Evolutionary conservation across 345 rosid genomes (phyloP), one percentile per base, ranked within the genome.

Genomic region (Aegle marmelos): DNA sequence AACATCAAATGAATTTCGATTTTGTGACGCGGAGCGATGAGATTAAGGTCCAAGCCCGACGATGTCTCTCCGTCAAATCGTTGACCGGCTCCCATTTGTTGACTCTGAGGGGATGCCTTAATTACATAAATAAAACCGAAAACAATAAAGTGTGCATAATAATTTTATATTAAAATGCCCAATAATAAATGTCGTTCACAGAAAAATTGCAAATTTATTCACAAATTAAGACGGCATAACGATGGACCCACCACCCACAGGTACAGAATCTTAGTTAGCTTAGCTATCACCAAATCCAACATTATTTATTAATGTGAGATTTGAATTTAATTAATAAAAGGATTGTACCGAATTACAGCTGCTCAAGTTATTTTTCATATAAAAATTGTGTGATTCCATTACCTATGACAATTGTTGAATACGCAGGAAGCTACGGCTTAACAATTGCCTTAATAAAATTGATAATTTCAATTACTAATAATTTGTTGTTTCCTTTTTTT

Each of bases 261-360:
- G 7, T 5, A n/a, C 33, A 68, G 71, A 77, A 77, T 83, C 82
- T 78, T 41, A 70, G 80, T 74, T 69, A 24, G 69, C 79, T 70
- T 77, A 48, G 37, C 54, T 2, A 6, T 36, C 80, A 72, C n/a
- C 65, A 68, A 53, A 53, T 36, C 70, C 25, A 62, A 61, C 25
- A 61, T 74, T 72, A 24, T 59, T 74, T 72, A 57, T 37, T 24
- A 14, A 41, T n/a, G 68, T 28, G 39, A 75, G 45, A 19, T 63
- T 22, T 30, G 14, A 41, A 45, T 33, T 45, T 63, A 16, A 45
- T 22, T 11, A 56, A 28, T 7, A n/a, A n/a, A n/a, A n/a, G n/a
- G n/a, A n/a, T n/a, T n/a, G n/a, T n/a, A n/a, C n/a, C n/a, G n/a
- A n/a, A n/a, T n/a, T n/a, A n/a, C n/a, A n/a, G n/a, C n/a, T n/a